Conservation (phyloP, 2,329 filamentous ascomycete genomes). For the Hypoxylon sp. region DNA sequence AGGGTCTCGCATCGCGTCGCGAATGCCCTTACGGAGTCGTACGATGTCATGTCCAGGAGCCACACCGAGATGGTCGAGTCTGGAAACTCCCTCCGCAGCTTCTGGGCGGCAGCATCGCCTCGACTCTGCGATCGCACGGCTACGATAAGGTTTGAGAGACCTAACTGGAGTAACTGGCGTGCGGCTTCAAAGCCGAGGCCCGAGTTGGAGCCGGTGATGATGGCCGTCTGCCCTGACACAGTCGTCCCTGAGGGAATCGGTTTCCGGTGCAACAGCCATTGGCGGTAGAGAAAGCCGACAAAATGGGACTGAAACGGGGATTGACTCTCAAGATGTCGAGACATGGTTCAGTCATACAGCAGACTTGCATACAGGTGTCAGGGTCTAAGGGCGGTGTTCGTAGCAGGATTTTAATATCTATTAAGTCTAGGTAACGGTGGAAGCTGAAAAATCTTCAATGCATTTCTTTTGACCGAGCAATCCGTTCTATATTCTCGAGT, state of each 20-base stretch:
- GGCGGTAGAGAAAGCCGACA: conserved; percentile 57
- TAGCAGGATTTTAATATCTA: background rate
- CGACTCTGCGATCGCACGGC: conserved; percentile 28
- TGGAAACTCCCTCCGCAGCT: conserved; percentile 31
- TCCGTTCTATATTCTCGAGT: background rate
- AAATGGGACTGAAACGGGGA: conserved; percentile 52
- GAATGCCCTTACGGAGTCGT: conserved; percentile 35
- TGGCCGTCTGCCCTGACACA: conserved; percentile 32
- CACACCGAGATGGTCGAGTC: conserved; percentile 30
- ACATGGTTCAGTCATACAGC: conserved; percentile 49
- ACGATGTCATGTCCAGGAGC: conserved; percentile 41
- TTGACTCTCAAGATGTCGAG: conserved; percentile 54
- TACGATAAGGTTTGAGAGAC: conserved; percentile 30
- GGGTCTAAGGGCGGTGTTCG: background rate
- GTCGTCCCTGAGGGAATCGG: conserved; percentile 40
- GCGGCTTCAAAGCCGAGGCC: conserved; percentile 38
- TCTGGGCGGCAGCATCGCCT: conserved; percentile 32
- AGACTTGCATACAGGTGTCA: background rate
- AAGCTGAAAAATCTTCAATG: background rate
- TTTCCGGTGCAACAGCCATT: conserved; percentile 41
- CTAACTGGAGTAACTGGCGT: conserved; percentile 32
- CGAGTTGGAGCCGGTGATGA: conserved; percentile 38
- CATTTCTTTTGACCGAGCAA: background rate
- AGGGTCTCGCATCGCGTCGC: conserved; percentile 31
- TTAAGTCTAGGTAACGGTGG: background rate